These are phyloP conservation scores for Albophoma yamanashiensis DNA, from an alignment of 2,329 filamentous ascomycete genomes.

Conservation along the genomic window DNA sequence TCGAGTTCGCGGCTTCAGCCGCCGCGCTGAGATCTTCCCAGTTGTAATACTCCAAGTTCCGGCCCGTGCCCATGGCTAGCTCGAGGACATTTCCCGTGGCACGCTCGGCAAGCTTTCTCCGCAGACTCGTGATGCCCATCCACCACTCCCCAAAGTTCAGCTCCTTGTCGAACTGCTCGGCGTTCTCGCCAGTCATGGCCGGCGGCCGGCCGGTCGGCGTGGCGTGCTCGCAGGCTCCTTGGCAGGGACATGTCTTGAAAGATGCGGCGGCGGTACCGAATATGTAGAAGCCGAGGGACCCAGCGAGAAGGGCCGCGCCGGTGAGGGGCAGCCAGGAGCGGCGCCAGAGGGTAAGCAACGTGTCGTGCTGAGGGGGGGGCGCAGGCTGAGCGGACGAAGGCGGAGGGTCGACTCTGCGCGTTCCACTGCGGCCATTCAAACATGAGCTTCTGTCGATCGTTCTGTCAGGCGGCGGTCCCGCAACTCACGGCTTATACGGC, in stretches of 20 bases:
- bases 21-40: conserved; percentile 33
- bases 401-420: conserved; percentile 1
- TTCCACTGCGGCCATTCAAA: conserved; percentile 1
- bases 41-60: conserved; percentile 49
- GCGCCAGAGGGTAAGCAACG: conserved; percentile 24
- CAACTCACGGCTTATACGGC: conserved; percentile 19
- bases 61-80: conserved; percentile 51
- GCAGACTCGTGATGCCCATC: conserved; percentile 42
- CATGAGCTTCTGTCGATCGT: background rate
- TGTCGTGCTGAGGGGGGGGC: conserved; percentile 15
- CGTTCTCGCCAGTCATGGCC: conserved; percentile 33
- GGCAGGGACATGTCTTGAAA: conserved; percentile 14
- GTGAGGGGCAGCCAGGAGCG: conserved; percentile 32
- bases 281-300: conserved; percentile 37
- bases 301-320: conserved; percentile 33
- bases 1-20: conserved; percentile 5
- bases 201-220: conserved; percentile 37
- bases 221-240: conserved; percentile 19
- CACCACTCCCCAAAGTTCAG: conserved; percentile 47
- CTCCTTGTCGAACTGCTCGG: conserved; percentile 45
- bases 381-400: conserved; percentile 10
- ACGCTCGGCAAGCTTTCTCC: conserved; percentile 33
- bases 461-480: background rate
- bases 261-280: conserved; percentile 26
- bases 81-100: conserved; percentile 50